phyloP scores from a whole-genome alignment of 192 early-diverging fungal genomes.

The Gamsiella multidivaricata region DNA sequence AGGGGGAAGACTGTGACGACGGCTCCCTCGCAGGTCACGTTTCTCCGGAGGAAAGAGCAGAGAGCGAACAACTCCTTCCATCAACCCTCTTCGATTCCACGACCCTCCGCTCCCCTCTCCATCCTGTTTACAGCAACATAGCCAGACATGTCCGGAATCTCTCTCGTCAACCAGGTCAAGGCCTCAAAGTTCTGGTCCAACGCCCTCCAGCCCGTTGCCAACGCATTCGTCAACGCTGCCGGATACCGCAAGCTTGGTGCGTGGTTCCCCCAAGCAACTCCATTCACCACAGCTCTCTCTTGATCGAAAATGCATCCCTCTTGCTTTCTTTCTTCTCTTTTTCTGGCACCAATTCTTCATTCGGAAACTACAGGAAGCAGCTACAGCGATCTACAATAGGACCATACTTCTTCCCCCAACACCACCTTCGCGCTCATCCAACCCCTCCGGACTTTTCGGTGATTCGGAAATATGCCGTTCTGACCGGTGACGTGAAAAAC shows the following conservation, averaged over 20 bases:
- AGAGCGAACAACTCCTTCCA: too few relatives aligned
- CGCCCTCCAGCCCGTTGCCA: slow-evolving; percentile 69
- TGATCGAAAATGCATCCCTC: too few relatives aligned
- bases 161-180: slow-evolving; percentile 63
- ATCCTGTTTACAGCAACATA: neutral
- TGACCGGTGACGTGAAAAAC: slow-evolving; percentile 4
- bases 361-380: too few relatives aligned
- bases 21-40: neutral
- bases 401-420: too few relatives aligned
- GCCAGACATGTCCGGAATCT: slow-evolving; percentile 50
- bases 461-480: too few relatives aligned
- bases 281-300: slow-evolving; percentile 1
- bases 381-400: too few relatives aligned
- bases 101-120: slow-evolving; percentile 2
- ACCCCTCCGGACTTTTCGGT: too few relatives aligned
- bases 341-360: too few relatives aligned
- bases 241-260: slow-evolving; percentile 80
- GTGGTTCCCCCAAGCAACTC: slow-evolving; percentile 29
- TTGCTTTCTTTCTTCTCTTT: too few relatives aligned
- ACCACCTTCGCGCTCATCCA: too few relatives aligned
- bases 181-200: slow-evolving; percentile 62
- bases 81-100: neutral
- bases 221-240: slow-evolving; percentile 70
- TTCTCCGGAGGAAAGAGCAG: neutral
- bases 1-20: neutral